Evolutionary conservation across 176 grass and related monocot genomes (phyloP).

Genomic region (Avena insularis): DNA sequence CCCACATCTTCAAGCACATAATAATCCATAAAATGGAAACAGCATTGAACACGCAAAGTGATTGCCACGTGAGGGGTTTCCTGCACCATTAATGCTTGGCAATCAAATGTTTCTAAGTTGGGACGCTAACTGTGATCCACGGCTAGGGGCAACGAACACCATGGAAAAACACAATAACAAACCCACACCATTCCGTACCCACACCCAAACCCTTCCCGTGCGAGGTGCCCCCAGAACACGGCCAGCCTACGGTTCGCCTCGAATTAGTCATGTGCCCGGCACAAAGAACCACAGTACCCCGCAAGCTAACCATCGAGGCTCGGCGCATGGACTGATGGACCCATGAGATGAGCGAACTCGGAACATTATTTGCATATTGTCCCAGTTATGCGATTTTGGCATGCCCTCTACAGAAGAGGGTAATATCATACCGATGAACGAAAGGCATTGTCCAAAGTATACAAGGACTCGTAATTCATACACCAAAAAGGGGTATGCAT

Average conservation of each 20-base stretch:
- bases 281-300: not conserved
- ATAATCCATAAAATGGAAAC: not conserved
- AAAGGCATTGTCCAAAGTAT: not conserved
- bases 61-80: not conserved
- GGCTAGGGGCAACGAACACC: not conserved
- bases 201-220: too few species aligned
- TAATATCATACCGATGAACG: not conserved
- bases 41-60: not conserved
- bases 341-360: not conserved
- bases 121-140: not conserved
- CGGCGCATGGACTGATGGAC: not conserved
- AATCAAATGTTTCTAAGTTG: not conserved
- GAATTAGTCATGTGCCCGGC: not conserved
- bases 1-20: too few species aligned
- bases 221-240: not conserved
- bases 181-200: not conserved
- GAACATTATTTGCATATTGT: not conserved
- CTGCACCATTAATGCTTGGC: not conserved
- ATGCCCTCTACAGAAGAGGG: not conserved
- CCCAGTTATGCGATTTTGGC: not conserved
- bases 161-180: not conserved
- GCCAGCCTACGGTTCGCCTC: constrained; percentile 8
- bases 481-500: not conserved
- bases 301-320: not conserved
- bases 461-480: not conserved